These are phyloP conservation scores for Aureobasidium sp. DNA, from an alignment of 2,329 filamentous ascomycete species.

Conservation along the genomic window DNA sequence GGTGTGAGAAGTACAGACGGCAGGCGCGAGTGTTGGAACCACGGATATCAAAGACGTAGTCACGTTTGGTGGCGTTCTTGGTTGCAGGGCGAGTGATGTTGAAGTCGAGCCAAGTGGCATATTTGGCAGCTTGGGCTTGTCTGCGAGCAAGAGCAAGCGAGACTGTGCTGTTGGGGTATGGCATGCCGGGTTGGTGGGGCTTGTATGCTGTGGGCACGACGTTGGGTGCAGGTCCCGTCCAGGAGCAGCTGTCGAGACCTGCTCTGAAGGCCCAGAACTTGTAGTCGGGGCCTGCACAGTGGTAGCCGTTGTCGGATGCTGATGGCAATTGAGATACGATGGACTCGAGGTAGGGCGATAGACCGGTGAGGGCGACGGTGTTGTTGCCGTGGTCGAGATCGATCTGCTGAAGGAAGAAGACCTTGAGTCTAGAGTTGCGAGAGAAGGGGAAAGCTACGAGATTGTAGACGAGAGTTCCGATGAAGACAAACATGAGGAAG, in stretches of 20 bases:
- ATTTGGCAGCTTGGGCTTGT: not conserved
- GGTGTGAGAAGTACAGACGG: slow-evolving; percentile 60
- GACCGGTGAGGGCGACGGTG: slow-evolving; percentile 58
- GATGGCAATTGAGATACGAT: slow-evolving; percentile 65
- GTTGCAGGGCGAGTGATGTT: slow-evolving; percentile 44
- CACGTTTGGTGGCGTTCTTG: slow-evolving; percentile 42
- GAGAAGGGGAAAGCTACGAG: slow-evolving; percentile 85
- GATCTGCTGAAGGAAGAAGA: slow-evolving; percentile 76
- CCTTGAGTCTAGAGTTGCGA: slow-evolving; percentile 66
- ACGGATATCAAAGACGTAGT: slow-evolving; percentile 48
- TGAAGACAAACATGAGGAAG: slow-evolving; percentile 64
- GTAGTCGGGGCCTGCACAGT: slow-evolving; percentile 30
- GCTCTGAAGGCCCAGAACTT: slow-evolving; percentile 29
- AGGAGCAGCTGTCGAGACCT: slow-evolving; percentile 60
- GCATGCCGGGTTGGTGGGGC: not conserved
- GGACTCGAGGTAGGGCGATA: slow-evolving; percentile 57
- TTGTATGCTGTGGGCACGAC: slow-evolving; percentile 37
- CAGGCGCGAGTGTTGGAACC: slow-evolving; percentile 74
- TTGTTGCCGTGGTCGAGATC: slow-evolving; percentile 65
- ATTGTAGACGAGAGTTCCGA: slow-evolving; percentile 76
- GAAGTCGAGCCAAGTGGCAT: slow-evolving; percentile 53
- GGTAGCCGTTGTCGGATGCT: slow-evolving; percentile 49
- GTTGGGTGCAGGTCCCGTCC: slow-evolving; percentile 58
- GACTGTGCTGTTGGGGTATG: slow-evolving; percentile 16
- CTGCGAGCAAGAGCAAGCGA: slow-evolving; percentile 21